Percentiles rank a stretch among this genome's conserved stretches.
phyloP scores from a whole-genome alignment of 139 green algal genomes.

The Coelastrella sp. region DNA sequence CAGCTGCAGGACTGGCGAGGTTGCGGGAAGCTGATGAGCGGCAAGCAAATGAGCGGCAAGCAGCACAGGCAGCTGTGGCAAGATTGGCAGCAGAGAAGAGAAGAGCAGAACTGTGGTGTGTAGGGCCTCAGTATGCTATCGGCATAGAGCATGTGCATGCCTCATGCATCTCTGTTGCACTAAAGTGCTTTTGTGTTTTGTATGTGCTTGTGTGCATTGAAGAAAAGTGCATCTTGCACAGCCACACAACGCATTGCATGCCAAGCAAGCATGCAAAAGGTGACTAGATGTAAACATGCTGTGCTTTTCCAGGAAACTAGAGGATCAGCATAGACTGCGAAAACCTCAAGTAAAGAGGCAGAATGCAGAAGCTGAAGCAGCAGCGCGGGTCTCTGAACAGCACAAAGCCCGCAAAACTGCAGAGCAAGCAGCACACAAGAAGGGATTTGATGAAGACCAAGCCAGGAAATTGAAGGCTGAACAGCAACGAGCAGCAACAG shows the following conservation, averaged over 20 bases:
- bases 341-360: constrained; percentile 4
- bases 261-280: too few relatives aligned
- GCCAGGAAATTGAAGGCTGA: constrained; percentile 24
- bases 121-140: too few relatives aligned
- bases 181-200: too few relatives aligned
- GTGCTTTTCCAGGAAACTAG: background rate
- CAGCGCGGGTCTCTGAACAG: constrained; percentile 25
- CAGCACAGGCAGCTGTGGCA: constrained; percentile 23
- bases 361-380: constrained; percentile 47
- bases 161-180: too few relatives aligned
- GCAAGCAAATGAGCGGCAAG: constrained; percentile 29
- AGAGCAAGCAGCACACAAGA: constrained; percentile 31
- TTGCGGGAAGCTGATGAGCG: constrained; percentile 38
- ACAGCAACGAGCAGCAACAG: constrained; percentile 35
- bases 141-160: too few relatives aligned
- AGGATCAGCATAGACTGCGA: constrained; percentile 1
- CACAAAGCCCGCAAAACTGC: constrained; percentile 38
- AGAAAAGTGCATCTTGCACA: too few relatives aligned
- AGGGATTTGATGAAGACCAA: constrained; percentile 33
- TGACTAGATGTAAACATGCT: too few relatives aligned
- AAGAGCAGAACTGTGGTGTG: constrained; percentile 44
- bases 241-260: too few relatives aligned
- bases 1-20: constrained; percentile 39
- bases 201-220: too few relatives aligned
- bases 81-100: constrained; percentile 45